phyloP scores from a whole-genome alignment of 768 basidiomycete species.

The Tylopilus vinaceipallidus region DNA sequence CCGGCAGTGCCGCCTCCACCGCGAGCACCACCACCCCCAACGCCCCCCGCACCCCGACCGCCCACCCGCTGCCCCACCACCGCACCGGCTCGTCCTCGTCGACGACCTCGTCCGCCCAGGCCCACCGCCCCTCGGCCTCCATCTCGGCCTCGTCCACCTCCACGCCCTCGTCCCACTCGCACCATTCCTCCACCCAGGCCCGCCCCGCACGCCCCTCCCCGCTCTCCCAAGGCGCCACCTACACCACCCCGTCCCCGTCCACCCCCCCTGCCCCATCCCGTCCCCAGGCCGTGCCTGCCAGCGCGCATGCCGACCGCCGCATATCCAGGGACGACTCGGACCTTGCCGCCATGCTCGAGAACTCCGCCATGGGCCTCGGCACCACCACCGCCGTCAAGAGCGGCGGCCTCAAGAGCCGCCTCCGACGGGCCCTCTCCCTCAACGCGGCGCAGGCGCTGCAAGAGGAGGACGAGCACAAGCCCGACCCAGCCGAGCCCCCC shows the following conservation, averaged over 20 bases:
- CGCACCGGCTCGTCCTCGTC: constrained; percentile 34
- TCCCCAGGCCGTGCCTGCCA: constrained; percentile 36
- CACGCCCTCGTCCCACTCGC: constrained; percentile 28
- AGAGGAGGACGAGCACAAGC: constrained; percentile 38
- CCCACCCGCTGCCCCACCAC: constrained; percentile 31
- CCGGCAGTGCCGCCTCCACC: constrained; percentile 29
- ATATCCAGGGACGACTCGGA: constrained; percentile 79
- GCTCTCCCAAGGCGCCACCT: constrained; percentile 33
- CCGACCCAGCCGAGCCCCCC: constrained; percentile 34
- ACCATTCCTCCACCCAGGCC: constrained; percentile 25
- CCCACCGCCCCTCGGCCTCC: constrained; percentile 28
- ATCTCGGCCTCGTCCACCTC: constrained; percentile 29
- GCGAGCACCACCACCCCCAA: constrained; percentile 12
- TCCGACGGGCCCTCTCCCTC: constrained; percentile 71
- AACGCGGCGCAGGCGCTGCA: constrained; percentile 56
- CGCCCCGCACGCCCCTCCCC: constrained; percentile 34
- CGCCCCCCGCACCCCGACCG: constrained; percentile 14
- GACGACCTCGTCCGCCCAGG: constrained; percentile 13
- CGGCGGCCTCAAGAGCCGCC: constrained; percentile 73
- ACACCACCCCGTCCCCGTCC: constrained; percentile 14
- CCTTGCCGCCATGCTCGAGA: constrained; percentile 51
- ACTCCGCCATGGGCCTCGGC: constrained; percentile 38
- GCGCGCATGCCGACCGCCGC: constrained; percentile 64
- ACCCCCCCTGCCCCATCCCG: constrained; percentile 16
- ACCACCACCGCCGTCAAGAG: constrained; percentile 42